Base-by-base conservation (phyloP, 2,329 filamentous ascomycete species). In the Colletotrichum aenigma region DNA sequence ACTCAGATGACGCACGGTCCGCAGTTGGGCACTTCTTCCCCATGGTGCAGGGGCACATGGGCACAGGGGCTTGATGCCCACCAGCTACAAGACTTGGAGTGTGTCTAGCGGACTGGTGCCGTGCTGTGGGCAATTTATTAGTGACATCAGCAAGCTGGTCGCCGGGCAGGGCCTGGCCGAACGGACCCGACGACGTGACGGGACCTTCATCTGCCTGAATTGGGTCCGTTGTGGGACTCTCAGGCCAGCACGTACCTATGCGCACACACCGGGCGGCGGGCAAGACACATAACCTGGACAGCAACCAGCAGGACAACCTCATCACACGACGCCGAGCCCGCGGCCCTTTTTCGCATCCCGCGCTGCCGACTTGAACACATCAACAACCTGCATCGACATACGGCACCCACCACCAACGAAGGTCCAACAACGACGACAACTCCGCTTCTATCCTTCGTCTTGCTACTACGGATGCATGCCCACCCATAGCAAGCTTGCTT, bases 91-190 rank as follows among this genome's bases (percentile, higher is more conserved):
- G 38, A 6, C 38, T 21, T 21, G 18, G 38, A 48, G n/a, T 18
- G 18, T 48, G 38, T 21, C 38, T 48, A 21, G 43, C 43, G n/a
- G 43, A 10, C 58, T 30, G 58, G 28, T 43, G 12, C 26, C 56
- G 43, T 48, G 30, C 43, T 21, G 38, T 48, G 43, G 43, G 43
- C 30, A 74, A 66, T 71, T 32, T 55, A 74, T 71, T 71, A 74
- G 72, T 71, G 72, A 74, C 72, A 71, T 74, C 71, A 74, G 70
- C 71, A 74, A 66, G 48, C 68, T 36, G 48, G 61, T 48, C 43
- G n/a, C 10, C 43, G 34, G 34, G 34, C 43, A 48, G n/a, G n/a
- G 10, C 18, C 38, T 68, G 21, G 21, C 58, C 26, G 16, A 34
- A 28, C 58, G 28, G 24, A 58, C 55, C 55, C 55, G 55, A 58